These are phyloP conservation scores for Camellia granthamiana DNA, from an alignment of 148 eudicot genomes.

Conservation along the genomic window DNA sequence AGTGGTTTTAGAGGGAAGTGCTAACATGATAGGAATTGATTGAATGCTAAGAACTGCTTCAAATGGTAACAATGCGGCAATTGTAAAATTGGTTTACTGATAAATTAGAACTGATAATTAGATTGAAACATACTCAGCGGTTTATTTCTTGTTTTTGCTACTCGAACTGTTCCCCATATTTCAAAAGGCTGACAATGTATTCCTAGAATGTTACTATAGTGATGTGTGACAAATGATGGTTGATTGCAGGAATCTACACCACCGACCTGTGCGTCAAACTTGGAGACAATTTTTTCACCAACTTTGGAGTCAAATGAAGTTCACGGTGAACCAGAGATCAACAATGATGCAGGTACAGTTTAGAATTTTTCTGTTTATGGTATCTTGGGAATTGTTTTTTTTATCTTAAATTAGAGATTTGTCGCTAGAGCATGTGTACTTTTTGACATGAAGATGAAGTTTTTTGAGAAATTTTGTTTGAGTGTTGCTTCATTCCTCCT, in stretches of 20 bases:
- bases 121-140: neutral
- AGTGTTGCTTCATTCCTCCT: neutral
- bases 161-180: neutral
- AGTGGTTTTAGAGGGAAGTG: neutral
- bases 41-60: neutral
- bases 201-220: neutral
- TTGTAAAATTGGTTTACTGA: neutral
- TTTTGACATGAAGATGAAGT: neutral
- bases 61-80: neutral
- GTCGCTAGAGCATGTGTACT: neutral
- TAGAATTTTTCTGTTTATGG: neutral
- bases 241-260: conserved; percentile 49
- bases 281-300: conserved; percentile 76
- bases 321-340: conserved; percentile 23
- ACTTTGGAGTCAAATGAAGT: conserved; percentile 36
- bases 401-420: neutral
- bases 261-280: conserved; percentile 45
- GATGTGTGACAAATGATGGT: neutral
- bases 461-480: neutral
- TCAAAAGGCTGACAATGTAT: neutral
- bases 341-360: conserved; percentile 47
- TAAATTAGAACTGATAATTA: neutral
- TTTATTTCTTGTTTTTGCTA: conserved; percentile 7
- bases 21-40: neutral
- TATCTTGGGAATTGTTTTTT: neutral